Base-by-base conservation (phyloP, 1,139 yeast genomes). In the Petasospora fabianii region DNA sequence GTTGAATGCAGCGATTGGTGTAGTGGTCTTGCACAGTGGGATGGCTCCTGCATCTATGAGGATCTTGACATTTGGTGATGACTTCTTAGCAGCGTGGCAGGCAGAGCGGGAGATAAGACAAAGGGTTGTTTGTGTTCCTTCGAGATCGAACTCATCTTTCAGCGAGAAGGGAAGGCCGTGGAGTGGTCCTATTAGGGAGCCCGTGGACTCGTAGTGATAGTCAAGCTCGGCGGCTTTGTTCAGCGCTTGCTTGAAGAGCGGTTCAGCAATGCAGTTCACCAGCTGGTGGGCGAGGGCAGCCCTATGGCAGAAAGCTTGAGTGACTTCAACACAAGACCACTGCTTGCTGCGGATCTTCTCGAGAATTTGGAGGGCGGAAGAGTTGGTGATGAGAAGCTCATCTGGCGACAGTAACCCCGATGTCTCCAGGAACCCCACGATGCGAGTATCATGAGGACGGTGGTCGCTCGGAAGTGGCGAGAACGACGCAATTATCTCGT, bases 121-220 rank as follows among this genome's bases (percentile, higher is more conserved):
- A 20, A 73, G 53, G 1, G 75, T 60, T 0, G 75, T 63, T 17
- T 62, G 66, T 12, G 64, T 50, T 2, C 77, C 78, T 33, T 60
- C 64, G 14, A 75, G 44, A 39, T 73, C 71, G 37, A 73, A 62
- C 44, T 73, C 75, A 46, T 75, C 81, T 47, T 73, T 73, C 37
- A 81, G 53, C 1, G 86, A 77, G 36, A 83, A 67, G 9, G 76
- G 88, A 39, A 83, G 64, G 3, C 92, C 92, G 39, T 83, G 86
- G 22, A 83, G 60, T 4, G 82, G 80, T 8, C 84, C 84, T 13
- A 63, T 44, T 0, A 64, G 43, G 34, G 61, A 52, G 0, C 71
- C 71, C 22, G 57, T 53, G 22, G 50, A 39, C 5, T 49, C 41
- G 32, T 54, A 64, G 43, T 65, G 59, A 4, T 56, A 58, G 48